Evolutionary conservation across 768 basidiomycete species (phyloP).

Genomic region (Podaxis mareebaensis): DNA sequence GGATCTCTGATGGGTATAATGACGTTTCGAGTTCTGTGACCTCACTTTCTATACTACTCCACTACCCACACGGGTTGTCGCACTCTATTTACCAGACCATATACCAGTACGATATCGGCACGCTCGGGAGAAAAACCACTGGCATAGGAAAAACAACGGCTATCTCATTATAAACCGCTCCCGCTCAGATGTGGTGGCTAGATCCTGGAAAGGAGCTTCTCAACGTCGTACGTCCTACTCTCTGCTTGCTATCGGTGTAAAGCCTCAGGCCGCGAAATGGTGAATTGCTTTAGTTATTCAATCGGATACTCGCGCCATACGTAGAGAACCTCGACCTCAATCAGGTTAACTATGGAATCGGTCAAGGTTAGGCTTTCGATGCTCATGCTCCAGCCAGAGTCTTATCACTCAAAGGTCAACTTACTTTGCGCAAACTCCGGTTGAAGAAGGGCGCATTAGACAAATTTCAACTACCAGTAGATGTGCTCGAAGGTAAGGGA

Average conservation of each 20-base stretch:
- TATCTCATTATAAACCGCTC: neutral
- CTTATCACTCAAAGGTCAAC: conserved; percentile 51
- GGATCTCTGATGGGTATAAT: neutral
- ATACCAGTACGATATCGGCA: neutral
- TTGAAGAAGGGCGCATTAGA: conserved; percentile 94
- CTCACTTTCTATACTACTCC: neutral
- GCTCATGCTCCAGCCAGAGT: neutral
- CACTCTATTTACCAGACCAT: neutral
- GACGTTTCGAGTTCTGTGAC: conserved; percentile 12
- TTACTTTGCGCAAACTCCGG: conserved; percentile 77
- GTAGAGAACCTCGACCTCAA: conserved; percentile 95
- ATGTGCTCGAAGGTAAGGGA: conserved; percentile 85
- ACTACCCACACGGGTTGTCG: neutral
- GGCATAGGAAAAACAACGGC: neutral
- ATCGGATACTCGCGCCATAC: conserved; percentile 91
- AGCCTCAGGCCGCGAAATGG: neutral
- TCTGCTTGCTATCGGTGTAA: conserved; percentile 1
- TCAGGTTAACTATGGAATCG: conserved; percentile 92
- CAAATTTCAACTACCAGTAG: conserved; percentile 92
- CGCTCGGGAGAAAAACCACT: neutral
- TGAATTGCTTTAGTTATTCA: conserved; percentile 60
- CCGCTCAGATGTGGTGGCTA: conserved; percentile 73
- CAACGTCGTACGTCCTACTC: conserved; percentile 59
- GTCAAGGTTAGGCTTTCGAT: conserved; percentile 57
- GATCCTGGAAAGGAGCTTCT: conserved; percentile 85